Conservation (phyloP, 768 basidiomycete genomes). For the Lactarius tabidus region DNA sequence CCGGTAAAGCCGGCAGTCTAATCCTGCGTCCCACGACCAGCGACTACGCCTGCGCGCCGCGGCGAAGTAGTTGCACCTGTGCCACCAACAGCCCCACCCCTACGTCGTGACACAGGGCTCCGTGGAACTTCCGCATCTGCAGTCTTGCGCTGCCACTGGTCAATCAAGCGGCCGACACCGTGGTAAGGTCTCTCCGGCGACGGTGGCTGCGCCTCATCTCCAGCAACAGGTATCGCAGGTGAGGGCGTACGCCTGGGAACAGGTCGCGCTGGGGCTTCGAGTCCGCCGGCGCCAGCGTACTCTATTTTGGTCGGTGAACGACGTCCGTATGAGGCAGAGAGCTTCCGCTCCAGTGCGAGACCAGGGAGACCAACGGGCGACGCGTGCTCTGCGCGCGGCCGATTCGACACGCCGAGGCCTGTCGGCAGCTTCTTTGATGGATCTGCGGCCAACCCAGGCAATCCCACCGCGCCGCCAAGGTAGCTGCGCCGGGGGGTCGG, state of each 20-base stretch:
- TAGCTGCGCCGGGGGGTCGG: slow-evolving; percentile 16
- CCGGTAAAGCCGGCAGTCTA: background rate
- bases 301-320: slow-evolving; percentile 19
- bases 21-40: slow-evolving; percentile 19
- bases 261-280: slow-evolving; percentile 7
- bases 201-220: slow-evolving; percentile 42
- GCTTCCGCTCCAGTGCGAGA: slow-evolving; percentile 19
- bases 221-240: background rate
- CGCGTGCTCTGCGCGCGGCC: slow-evolving; percentile 27
- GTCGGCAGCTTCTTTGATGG: slow-evolving; percentile 20
- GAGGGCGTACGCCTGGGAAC: slow-evolving; percentile 10
- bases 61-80: slow-evolving; percentile 14
- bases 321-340: slow-evolving; percentile 5
- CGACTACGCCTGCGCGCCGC: slow-evolving; percentile 20
- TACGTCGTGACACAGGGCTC: slow-evolving; percentile 36
- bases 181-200: slow-evolving; percentile 77
- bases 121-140: slow-evolving; percentile 49
- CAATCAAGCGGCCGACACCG: slow-evolving; percentile 81
- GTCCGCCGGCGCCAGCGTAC: background rate
- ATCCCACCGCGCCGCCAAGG: slow-evolving; percentile 13
- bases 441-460: slow-evolving; percentile 16
- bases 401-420: slow-evolving; percentile 25
- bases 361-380: slow-evolving; percentile 25
- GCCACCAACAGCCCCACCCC: slow-evolving; percentile 21
- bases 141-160: slow-evolving; percentile 83